Evolutionary conservation across 345 rosid species (phyloP).

Genomic region (Syzygium aromaticum): DNA sequence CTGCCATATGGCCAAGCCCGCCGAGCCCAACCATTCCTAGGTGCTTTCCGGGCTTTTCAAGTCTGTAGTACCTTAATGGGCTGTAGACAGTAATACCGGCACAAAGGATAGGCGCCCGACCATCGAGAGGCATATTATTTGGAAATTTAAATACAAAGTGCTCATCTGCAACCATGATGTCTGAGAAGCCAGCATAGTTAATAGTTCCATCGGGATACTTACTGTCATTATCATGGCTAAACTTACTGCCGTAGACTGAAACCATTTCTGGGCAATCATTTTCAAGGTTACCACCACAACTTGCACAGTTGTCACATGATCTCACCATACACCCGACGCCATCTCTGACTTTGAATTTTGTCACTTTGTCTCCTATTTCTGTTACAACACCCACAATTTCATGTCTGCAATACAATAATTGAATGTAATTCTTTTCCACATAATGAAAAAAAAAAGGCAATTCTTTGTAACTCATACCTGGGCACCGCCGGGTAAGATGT

Average conservation of each 20-base stretch:
- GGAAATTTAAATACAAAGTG: conserved; percentile 26
- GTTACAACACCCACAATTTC: conserved; percentile 29
- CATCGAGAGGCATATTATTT: conserved; percentile 18
- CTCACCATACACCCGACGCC: conserved; percentile 45
- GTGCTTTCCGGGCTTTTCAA: conserved; percentile 15
- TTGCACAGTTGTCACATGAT: conserved; percentile 38
- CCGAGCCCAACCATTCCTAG: conserved; percentile 34
- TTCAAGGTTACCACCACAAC: conserved; percentile 35
- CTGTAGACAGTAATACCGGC: conserved; percentile 32
- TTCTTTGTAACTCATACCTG: conserved; percentile 17
- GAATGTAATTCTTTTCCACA: background rate
- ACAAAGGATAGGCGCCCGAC: conserved; percentile 30
- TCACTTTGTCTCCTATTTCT: conserved; percentile 26
- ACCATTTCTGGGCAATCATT: conserved; percentile 40
- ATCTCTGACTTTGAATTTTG: too few species aligned
- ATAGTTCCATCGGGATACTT: conserved; percentile 17
- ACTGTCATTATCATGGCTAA: background rate
- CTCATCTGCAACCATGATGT: conserved; percentile 23
- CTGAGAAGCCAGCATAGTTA: conserved; percentile 36
- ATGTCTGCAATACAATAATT: conserved; percentile 9
- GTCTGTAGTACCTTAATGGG: conserved; percentile 19
- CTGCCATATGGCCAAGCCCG: conserved; percentile 36
- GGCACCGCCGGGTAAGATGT: conserved; percentile 42
- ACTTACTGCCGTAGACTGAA: background rate
- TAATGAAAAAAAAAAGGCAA: background rate